These are phyloP conservation scores for Saturnispora zaruensis DNA, from an alignment of 805 yeast species.

Conservation along the genomic window DNA sequence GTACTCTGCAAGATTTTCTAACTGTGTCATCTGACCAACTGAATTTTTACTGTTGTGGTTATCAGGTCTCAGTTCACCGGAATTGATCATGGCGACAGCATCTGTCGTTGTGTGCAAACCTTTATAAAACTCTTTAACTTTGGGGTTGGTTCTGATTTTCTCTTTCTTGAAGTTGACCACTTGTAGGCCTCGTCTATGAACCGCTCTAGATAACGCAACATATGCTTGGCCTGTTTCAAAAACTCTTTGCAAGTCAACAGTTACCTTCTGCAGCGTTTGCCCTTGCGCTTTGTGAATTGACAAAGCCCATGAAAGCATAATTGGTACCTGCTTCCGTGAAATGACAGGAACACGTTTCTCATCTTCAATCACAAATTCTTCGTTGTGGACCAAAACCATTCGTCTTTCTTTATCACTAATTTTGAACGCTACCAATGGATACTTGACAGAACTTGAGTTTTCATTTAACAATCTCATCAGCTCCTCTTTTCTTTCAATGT, in stretches of 20 bases:
- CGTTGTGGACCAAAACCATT: slow-evolving; percentile 74
- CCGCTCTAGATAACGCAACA: slow-evolving; percentile 88
- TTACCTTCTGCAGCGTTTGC: slow-evolving; percentile 67
- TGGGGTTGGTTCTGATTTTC: slow-evolving; percentile 60
- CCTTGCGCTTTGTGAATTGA: slow-evolving; percentile 97
- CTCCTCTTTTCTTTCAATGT: slow-evolving; percentile 40
- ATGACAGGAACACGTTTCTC: slow-evolving; percentile 61
- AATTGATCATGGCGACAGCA: slow-evolving; percentile 9
- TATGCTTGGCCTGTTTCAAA: slow-evolving; percentile 95
- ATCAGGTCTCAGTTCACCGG: neutral
- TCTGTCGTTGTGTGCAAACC: slow-evolving; percentile 34
- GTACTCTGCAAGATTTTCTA: slow-evolving; percentile 1
- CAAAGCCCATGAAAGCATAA: slow-evolving; percentile 92
- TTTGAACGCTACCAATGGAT: slow-evolving; percentile 74
- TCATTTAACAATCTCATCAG: slow-evolving; percentile 36
- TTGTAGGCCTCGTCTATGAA: slow-evolving; percentile 69
- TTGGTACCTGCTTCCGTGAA: slow-evolving; percentile 70
- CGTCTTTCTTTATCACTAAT: slow-evolving; percentile 64
- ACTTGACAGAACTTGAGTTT: slow-evolving; percentile 38
- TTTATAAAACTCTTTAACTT: slow-evolving; percentile 63
- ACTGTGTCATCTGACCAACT: slow-evolving; percentile 1
- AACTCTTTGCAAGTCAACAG: slow-evolving; percentile 64
- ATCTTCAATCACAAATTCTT: slow-evolving; percentile 73
- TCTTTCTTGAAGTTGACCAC: slow-evolving; percentile 60
- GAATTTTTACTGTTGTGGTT: neutral